phyloP scores from a whole-genome alignment of 352 stramenopile genomes.

The Pythium rishiriense region DNA sequence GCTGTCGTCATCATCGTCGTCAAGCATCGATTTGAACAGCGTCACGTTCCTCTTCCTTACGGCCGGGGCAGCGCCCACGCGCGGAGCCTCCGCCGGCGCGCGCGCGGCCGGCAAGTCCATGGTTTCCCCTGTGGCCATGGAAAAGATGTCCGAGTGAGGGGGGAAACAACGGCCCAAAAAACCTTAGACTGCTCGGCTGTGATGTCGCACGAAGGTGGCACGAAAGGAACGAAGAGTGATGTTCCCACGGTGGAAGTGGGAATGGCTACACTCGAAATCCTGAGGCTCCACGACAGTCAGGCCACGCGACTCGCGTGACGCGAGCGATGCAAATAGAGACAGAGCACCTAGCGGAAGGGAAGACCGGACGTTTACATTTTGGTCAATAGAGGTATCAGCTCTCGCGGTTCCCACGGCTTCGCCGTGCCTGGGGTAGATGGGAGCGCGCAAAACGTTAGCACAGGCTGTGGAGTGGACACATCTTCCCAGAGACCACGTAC shows the following conservation, averaged over 20 bases:
- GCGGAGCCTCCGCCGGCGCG: neutral
- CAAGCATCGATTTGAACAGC: constrained; percentile 14
- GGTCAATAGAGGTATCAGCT: neutral
- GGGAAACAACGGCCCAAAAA: neutral
- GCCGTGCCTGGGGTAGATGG: constrained; percentile 33
- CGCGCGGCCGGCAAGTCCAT: neutral
- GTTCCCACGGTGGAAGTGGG: neutral
- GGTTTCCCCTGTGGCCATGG: constrained; percentile 10
- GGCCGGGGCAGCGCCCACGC: neutral
- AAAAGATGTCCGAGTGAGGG: constrained; percentile 8
- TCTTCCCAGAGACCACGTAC: constrained; percentile 31
- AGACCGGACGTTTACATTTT: neutral
- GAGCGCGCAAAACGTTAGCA: neutral
- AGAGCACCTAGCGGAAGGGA: neutral
- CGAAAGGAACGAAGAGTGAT: constrained; percentile 19
- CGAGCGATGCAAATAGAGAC: neutral
- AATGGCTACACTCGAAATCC: neutral
- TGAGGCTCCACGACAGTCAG: neutral
- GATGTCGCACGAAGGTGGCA: constrained; percentile 19
- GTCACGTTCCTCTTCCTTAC: constrained; percentile 5
- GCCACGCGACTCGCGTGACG: neutral
- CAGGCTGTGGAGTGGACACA: neutral
- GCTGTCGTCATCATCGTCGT: constrained; percentile 24
- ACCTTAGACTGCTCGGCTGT: neutral
- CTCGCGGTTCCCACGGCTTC: constrained; percentile 55